Evolutionary conservation across 1,284 basidiomycete genomes (phyloP).

Genomic region (Fomitopsis palustris): DNA sequence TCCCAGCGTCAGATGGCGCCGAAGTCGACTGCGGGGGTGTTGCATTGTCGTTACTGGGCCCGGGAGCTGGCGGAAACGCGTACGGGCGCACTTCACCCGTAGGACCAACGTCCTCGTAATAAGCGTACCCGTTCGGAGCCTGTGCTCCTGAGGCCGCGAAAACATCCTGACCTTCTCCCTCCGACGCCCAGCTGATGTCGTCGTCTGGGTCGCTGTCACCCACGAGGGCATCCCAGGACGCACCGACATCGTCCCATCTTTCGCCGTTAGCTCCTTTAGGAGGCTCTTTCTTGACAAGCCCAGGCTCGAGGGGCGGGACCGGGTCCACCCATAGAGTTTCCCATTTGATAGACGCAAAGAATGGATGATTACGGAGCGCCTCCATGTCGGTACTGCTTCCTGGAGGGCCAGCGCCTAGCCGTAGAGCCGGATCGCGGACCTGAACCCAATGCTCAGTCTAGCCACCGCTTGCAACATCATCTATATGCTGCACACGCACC

Average conservation of each 20-base stretch:
- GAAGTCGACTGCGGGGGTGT: neutral
- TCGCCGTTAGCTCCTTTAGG: slow-evolving; percentile 21
- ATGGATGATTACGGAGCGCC: slow-evolving; percentile 72
- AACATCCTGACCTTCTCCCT: slow-evolving; percentile 36
- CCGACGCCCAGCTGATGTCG: slow-evolving; percentile 45
- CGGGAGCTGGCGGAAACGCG: slow-evolving; percentile 15
- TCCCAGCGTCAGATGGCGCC: neutral
- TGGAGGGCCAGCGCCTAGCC: slow-evolving; percentile 62
- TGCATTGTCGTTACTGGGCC: slow-evolving; percentile 14
- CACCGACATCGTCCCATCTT: slow-evolving; percentile 40
- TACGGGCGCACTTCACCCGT: slow-evolving; percentile 25
- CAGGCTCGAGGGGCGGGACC: slow-evolving; percentile 55
- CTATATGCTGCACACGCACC: slow-evolving; percentile 40
- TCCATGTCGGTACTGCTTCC: slow-evolving; percentile 46
- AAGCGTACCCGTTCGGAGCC: slow-evolving; percentile 13
- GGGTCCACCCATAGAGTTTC: slow-evolving; percentile 68
- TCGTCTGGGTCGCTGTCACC: slow-evolving; percentile 26
- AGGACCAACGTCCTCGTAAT: slow-evolving; percentile 27
- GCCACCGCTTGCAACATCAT: slow-evolving; percentile 4
- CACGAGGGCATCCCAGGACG: slow-evolving; percentile 52
- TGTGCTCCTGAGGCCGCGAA: slow-evolving; percentile 11
- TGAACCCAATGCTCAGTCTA: slow-evolving; percentile 22
- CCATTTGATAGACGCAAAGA: slow-evolving; percentile 74
- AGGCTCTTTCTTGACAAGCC: slow-evolving; percentile 48
- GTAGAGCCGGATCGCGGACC: slow-evolving; percentile 68